Evolutionary conservation across 2,329 filamentous ascomycete species (phyloP), one percentile per base, ranked within the genome.

Genomic region (Lasiodiplodia citricola): DNA sequence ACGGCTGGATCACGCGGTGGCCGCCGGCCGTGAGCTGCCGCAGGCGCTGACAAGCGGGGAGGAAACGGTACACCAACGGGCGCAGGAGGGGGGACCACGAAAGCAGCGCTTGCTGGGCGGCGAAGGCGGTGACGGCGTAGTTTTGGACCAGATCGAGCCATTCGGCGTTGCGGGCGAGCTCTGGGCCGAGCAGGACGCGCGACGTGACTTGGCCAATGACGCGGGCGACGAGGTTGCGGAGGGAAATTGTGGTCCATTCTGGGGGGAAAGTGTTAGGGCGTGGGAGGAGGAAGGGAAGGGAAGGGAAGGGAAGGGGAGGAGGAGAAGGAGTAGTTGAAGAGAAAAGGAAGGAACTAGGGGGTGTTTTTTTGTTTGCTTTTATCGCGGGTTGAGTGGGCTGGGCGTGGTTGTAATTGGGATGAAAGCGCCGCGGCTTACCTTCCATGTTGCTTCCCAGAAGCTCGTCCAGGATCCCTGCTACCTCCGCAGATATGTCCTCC

Each of bases 181-280:
- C 76, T 2, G 82, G 72, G 1, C 87, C 87, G 7, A 88, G 82
- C 70, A 88, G 88, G 4, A 85, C 82, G 28, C 83, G 80, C 0
- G 87, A 85, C 31, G 85, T 87, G 25, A 89, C 73, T 1, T 86
- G 83, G 8, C 86, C 83, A 16, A 89, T 79, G 4, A 84, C 80
- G 21, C 84, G 80, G 2, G 88, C 79, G 55, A 86, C 37, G 23
- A 64, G 44, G 25, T 14, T 5, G 18, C 51, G 31, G 18, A 71
- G 56, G 14, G 25, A 4, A 13, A 58, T 62, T 3, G 64, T 47
- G 14, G 68, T 51, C 66, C 66, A 70, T 16, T 69, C 70, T 69
- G 23, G 4, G 5, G 10, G 7, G 5, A 18, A 18, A 7, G 35
- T 3, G 5, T 16, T 57, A 14, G 28, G 14, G 13, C 2, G 38